phyloP scores from a whole-genome alignment of 1,284 basidiomycete species.

The Cryptococcus sp. region DNA sequence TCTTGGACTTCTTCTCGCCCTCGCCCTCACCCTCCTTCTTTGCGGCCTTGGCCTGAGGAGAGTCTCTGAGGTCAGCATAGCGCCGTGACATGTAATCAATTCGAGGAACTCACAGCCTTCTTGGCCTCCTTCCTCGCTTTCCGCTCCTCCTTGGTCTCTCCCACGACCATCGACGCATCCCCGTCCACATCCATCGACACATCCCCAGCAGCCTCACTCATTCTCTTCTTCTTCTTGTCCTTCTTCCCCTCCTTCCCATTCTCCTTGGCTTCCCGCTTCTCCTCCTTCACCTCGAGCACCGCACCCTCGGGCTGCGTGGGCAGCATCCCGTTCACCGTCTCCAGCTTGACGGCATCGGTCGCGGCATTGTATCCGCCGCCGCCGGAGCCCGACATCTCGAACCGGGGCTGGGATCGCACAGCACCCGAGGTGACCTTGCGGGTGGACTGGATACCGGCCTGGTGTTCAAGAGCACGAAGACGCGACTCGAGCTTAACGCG shows the following conservation, averaged over 20 bases:
- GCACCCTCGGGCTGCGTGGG: slow-evolving; percentile 76
- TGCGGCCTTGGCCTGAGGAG: slow-evolving; percentile 34
- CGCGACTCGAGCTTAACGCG: slow-evolving; percentile 93
- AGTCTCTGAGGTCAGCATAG: background rate
- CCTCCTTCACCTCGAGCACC: slow-evolving; percentile 48
- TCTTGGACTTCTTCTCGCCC: slow-evolving; percentile 50
- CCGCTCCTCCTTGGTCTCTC: slow-evolving; percentile 51
- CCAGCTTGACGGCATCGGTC: slow-evolving; percentile 71
- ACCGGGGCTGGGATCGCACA: slow-evolving; percentile 63
- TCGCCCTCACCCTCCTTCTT: slow-evolving; percentile 30
- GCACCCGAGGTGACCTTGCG: slow-evolving; percentile 58
- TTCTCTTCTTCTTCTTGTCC: slow-evolving; percentile 62
- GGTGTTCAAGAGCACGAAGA: slow-evolving; percentile 80
- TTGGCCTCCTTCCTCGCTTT: slow-evolving; percentile 63
- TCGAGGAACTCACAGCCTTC: slow-evolving; percentile 40
- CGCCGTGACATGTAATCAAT: background rate
- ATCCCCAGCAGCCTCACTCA: slow-evolving; percentile 55
- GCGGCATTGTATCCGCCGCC: slow-evolving; percentile 68
- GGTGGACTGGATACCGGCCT: slow-evolving; percentile 64
- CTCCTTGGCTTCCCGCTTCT: slow-evolving; percentile 58
- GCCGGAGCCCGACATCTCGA: slow-evolving; percentile 69
- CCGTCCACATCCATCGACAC: slow-evolving; percentile 49
- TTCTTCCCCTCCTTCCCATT: slow-evolving; percentile 74
- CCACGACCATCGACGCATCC: slow-evolving; percentile 51
- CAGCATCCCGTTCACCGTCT: slow-evolving; percentile 46